phyloP scores from a whole-genome alignment of 208 protist genomes.

The Zelonia costaricensis region DNA sequence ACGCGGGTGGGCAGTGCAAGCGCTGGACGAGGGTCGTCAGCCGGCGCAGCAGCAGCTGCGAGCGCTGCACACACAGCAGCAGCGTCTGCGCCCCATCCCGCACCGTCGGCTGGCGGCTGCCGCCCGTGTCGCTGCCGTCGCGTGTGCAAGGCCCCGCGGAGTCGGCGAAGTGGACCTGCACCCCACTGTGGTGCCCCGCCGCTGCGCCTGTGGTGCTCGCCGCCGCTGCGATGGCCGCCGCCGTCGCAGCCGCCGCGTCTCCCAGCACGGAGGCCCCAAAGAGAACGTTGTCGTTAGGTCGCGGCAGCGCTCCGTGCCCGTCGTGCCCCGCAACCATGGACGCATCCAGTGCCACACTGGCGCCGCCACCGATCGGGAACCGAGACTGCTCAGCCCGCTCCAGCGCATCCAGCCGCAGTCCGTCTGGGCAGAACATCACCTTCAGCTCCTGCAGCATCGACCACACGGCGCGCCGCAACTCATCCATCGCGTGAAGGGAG shows the following conservation, averaged over 20 bases:
- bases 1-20: slow-evolving; percentile 36
- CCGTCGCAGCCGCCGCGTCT: not conserved
- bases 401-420: slow-evolving; percentile 11
- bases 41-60: slow-evolving; percentile 20
- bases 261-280: not conserved
- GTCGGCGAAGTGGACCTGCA: slow-evolving; percentile 6
- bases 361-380: not conserved
- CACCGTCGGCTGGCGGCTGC: not conserved
- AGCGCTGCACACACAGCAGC: slow-evolving; percentile 31
- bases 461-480: slow-evolving; percentile 30
- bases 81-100: slow-evolving; percentile 40
- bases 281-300: not conserved
- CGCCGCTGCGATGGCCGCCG: too few species aligned
- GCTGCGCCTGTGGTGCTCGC: too few species aligned
- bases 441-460: slow-evolving; percentile 31
- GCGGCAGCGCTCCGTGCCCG: not conserved
- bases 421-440: slow-evolving; percentile 21
- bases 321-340: not conserved
- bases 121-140: not conserved
- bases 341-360: not conserved
- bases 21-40: slow-evolving; percentile 31
- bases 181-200: not conserved
- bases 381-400: slow-evolving; percentile 13
- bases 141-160: not conserved
- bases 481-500: slow-evolving; percentile 21